Evolutionary conservation across 2,329 filamentous ascomycete species (phyloP).

Genomic region (Beauveria sp.): DNA sequence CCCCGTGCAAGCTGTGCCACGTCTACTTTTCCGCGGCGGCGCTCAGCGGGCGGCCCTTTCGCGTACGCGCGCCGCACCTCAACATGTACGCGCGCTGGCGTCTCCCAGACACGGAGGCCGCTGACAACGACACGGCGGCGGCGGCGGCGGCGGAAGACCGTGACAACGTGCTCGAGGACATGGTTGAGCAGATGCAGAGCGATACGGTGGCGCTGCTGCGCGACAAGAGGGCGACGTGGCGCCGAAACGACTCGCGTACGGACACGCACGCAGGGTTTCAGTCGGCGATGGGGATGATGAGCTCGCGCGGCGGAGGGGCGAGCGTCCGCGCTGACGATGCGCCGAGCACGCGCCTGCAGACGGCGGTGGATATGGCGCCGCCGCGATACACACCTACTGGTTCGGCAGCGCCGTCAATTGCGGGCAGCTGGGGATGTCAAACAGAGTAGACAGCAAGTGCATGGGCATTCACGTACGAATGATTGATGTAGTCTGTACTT

Average conservation of each 20-base stretch:
- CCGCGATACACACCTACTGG: not conserved
- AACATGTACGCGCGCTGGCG: slow-evolving; percentile 30
- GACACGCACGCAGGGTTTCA: not conserved
- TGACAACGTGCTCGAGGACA: slow-evolving; percentile 14
- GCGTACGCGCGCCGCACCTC: slow-evolving; percentile 20
- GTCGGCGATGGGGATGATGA: not conserved
- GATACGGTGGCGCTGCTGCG: slow-evolving; percentile 18
- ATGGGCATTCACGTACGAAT: too few species aligned
- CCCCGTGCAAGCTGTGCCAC: slow-evolving; percentile 26
- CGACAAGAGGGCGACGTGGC: slow-evolving; percentile 14
- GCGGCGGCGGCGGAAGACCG: not conserved
- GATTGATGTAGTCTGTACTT: too few species aligned
- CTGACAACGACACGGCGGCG: not conserved
- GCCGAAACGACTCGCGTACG: not conserved
- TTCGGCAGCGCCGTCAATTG: not conserved
- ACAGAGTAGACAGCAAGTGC: too few species aligned
- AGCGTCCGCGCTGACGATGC: not conserved
- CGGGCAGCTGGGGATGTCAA: too few species aligned
- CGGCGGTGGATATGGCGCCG: not conserved
- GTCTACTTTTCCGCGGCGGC: slow-evolving; percentile 20
- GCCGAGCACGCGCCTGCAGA: not conserved
- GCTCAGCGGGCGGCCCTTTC: slow-evolving; percentile 10
- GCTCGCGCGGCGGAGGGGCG: not conserved
- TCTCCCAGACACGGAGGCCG: slow-evolving; percentile 19
- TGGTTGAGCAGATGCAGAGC: slow-evolving; percentile 17